Evolutionary conservation across 1,139 yeast species (phyloP).

Genomic region (Arxiozyma heterogenica): DNA sequence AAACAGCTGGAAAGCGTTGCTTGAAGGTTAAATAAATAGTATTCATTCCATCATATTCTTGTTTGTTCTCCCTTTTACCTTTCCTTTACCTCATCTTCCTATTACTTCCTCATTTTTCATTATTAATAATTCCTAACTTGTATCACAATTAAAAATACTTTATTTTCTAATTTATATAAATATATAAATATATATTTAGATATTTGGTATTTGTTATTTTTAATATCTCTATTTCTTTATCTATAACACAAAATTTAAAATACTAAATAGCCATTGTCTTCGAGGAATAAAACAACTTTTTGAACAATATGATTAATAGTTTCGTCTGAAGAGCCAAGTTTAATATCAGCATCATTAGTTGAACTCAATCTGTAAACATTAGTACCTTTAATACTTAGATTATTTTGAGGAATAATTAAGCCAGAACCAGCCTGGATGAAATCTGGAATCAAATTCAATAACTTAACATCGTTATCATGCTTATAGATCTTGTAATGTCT

Average conservation of each 20-base stretch:
- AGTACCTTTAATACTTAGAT: constrained; percentile 35
- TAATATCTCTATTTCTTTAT: too few species aligned
- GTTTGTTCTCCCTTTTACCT: background rate
- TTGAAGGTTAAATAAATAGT: background rate
- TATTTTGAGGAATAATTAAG: constrained; percentile 51
- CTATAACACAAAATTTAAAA: constrained; percentile 3
- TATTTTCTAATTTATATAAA: background rate
- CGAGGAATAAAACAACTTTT: constrained; percentile 59
- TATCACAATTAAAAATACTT: too few species aligned
- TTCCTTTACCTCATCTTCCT: background rate
- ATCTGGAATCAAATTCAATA: constrained; percentile 50
- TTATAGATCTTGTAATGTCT: constrained; percentile 68
- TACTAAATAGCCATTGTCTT: constrained; percentile 50
- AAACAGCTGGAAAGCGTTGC: constrained; percentile 13
- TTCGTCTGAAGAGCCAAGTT: constrained; percentile 42
- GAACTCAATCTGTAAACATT: constrained; percentile 44
- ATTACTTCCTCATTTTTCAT: background rate
- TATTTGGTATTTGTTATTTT: background rate
- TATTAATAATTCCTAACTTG: background rate
- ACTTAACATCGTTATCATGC: constrained; percentile 14
- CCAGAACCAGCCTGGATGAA: constrained; percentile 87
- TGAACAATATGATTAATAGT: constrained; percentile 56
- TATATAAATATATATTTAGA: background rate
- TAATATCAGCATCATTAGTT: constrained; percentile 42
- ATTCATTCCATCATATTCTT: background rate